Conservation (phyloP, 177 flowering plant genomes). For the Vitis hybrid region DNA sequence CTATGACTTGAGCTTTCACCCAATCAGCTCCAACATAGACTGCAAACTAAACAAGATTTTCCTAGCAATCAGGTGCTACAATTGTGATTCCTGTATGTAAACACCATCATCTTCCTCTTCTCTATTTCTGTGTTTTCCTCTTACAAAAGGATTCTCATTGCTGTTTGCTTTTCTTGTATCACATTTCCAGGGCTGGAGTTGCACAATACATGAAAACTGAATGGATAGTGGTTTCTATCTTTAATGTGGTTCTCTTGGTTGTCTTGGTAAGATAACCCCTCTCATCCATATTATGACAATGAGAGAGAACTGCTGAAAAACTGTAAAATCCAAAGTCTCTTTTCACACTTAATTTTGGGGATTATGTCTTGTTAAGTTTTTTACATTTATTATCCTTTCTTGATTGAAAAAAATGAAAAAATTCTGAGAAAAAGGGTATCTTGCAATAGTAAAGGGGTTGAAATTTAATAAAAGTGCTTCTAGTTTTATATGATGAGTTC, state of each 20-base stretch:
- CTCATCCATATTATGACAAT: neutral
- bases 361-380: too few species aligned
- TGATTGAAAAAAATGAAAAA: too few species aligned
- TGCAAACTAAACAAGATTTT: conserved; percentile 88
- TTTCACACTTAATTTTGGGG: neutral
- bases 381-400: too few species aligned
- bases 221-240: conserved; percentile 92
- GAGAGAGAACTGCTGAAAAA: neutral
- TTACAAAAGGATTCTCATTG: neutral
- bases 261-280: conserved; percentile 63
- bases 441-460: neutral
- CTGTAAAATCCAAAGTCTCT: neutral
- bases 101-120: neutral
- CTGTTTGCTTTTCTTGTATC: conserved; percentile 1
- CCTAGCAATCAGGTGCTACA: conserved; percentile 69
- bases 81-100: conserved; percentile 98
- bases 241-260: conserved; percentile 70
- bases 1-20: conserved; percentile 87
- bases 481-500: neutral
- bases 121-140: neutral
- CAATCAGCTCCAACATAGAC: conserved; percentile 69
- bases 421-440: neutral
- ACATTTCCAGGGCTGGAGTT: conserved; percentile 78
- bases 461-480: neutral
- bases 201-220: conserved; percentile 96